Evolutionary conservation across 495 filamentous ascomycete genomes (phyloP), one percentile per base, ranked within the genome.

Genomic region (Trichoderma parareesei): DNA sequence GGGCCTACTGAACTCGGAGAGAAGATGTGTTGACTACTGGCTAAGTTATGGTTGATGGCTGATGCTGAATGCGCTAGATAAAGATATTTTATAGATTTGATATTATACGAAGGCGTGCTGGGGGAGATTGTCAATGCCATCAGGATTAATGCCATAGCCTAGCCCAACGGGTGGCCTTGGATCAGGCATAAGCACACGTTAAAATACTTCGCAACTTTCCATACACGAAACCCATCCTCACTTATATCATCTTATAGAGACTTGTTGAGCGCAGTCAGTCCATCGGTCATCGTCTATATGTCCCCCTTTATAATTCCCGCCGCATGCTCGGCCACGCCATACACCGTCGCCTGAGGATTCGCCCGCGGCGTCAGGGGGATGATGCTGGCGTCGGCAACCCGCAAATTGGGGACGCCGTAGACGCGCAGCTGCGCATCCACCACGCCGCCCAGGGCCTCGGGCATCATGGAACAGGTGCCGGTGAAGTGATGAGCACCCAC

Each of bases 291-390:
- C 20, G 9, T 57, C 11, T 38, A 57, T 27, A 57, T 9, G 8
- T 37, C 53, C 13, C 53, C 53, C 53, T 57, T 78, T 66, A 70
- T 80, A 48, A 83, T 38, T 67, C 77, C 73, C 8, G 79, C 77
- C 9, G 72, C 81, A 63, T 76, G 78, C 71, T 84, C 82, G 13
- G 77, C 80, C 61, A 84, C 70, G 20, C 76, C 79, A 69, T 81
- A 84, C 5, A 82, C 75, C 20, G 74, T 77, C 20, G 69, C 71
- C 38, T 75, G 67, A 38, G 76, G 70, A 70, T 84, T 77, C 2
- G 73, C 75, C 48, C 72, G 70, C 4, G 76, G 68, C 46, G 73
- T 71, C 27, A 77, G 68, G 8, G 81, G 78, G 37, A 83, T 73
- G 7, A 83, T 69, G 64, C 75, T 78, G 1, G 81, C 76, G 72